Evolutionary conservation across 208 protist species (phyloP), one percentile per base, ranked within the genome.

Genomic region (Crithidia thermophila): DNA sequence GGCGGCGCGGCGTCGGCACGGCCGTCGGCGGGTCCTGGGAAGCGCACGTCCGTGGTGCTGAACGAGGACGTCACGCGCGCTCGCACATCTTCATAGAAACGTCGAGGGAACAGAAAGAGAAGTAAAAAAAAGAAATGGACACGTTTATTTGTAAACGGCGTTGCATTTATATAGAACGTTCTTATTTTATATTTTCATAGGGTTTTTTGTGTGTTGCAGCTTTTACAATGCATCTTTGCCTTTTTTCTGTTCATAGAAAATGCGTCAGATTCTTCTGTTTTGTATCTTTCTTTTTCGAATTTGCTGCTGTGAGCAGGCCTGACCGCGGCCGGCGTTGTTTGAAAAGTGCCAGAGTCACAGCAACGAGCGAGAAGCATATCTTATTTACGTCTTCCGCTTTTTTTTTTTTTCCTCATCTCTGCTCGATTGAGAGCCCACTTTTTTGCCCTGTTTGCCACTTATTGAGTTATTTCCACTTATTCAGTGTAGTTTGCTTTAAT

Each of bases 1-100:
- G 68, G 52, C 45, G 47, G 61, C 39, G 49, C 27, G 3, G 68
- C 75, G 18, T 69, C 69, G 11, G 37, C 56, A 7, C 36, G 69
- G 4, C 31, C 62, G 1, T 75, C 69, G 1, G 36, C 39, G 20
- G 37, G 46, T 30, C 53, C 60, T 3, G 53, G 42, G 21, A 75
- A 75, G 60, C 69, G 69, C 5, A 72, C 72, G n/a, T 77, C 77
- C 1, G 33, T 70, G 21, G 21, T 52, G 46, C 62, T 82, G 21
- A 77, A 62, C n/a, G 85, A 90, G 43, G 79, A 87, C 60, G 76
- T 80, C 10, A 78, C 85, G 27, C 77, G 79, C 9, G 52, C 59
- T 14, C 79, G 79, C 42, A 52, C 47, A 6, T 69, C 69, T 33
- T 33, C 51, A 2, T 75, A 74, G 21, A 47, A 27, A 52, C 16